Conservation (phyloP, 2,329 filamentous ascomycete genomes). For the Trematosphaeria pertusa region DNA sequence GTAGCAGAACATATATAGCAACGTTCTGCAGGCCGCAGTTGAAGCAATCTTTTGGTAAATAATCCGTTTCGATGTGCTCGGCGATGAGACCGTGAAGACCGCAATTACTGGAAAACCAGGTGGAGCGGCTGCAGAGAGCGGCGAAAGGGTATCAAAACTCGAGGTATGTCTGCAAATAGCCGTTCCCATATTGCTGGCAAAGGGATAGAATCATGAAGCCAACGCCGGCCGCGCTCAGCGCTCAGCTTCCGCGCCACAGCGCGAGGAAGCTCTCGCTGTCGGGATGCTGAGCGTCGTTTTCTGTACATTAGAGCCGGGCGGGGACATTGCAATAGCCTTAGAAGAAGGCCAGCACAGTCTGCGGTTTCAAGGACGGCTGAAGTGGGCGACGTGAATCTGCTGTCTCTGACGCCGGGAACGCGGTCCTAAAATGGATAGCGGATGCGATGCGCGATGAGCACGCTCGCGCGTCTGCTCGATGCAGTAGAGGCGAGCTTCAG, state of each 20-base stretch:
- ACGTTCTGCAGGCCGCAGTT: no score
- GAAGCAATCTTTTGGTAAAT: neutral
- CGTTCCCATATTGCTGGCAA: neutral
- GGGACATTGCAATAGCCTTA: no score
- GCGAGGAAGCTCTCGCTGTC: no score
- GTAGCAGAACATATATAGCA: no score
- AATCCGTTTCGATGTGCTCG: slow-evolving; percentile 4
- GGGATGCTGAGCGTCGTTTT: no score
- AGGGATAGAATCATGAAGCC: neutral
- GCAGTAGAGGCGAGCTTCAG: neutral
- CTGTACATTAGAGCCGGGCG: no score
- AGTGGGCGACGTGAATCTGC: no score
- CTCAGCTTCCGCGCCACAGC: no score
- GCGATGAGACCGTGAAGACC: neutral
- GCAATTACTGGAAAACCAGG: neutral
- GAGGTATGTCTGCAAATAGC: slow-evolving; percentile 5
- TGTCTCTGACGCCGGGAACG: slow-evolving; percentile 12
- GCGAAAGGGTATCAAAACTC: slow-evolving; percentile 3
- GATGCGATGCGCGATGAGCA: slow-evolving; percentile 5
- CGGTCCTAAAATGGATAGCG: slow-evolving; percentile 12
- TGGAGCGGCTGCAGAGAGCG: neutral
- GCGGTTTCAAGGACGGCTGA: no score
- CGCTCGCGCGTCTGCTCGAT: slow-evolving; percentile 5
- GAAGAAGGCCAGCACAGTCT: no score
- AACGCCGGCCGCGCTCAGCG: slow-evolving; percentile 1